Base-by-base conservation (phyloP, 176 grass and related monocot species). In the Triticum turgidum region DNA sequence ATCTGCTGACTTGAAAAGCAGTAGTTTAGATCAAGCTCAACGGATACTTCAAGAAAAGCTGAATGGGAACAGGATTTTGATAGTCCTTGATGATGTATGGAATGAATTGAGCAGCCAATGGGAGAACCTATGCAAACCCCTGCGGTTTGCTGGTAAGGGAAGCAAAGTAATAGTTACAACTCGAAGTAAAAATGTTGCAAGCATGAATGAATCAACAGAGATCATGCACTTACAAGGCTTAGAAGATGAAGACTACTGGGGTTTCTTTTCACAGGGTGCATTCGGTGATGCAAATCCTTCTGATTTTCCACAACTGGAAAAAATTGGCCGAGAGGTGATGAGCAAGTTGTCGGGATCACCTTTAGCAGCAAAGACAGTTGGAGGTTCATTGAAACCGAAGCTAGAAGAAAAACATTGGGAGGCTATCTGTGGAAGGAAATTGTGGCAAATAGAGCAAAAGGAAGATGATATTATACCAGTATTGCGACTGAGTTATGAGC, bases 11-110 rank as follows among this genome's bases (percentile, higher is more conserved):
- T 63, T 44, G 51, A 83, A 67, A 14, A 78, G 38, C 38, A 45
- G 42, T 1, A 89, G 30, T n/a, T 64, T 89, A 84, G 87, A 89
- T 73, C n/a, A 32, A 65, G 6, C 11, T 84, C 81, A 89, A 34
- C 5, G 14, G 45, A 79, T 32, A 65, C 65, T 89, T 79, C 4
- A 39, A 4, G 14, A 52, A 24, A 84, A 79, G 7, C 15, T 91
- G 41, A 63, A 81, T 12, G 85, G 77, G 9, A 85, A 27, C 6
- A 84, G 15, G 29, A 42, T 81, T 45, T 77, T 91, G 5, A 13
- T 91, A 76, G 59, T 91, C 3, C 54, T 91, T 41, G 89, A 91
- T 84, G 89, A 91, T 88, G 62, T 91, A 30, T 91, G 89, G 85
- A 91, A 91, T 61, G 75, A 84, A 73, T 30, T 73, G n/a, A 73